A percentile compares a stretch with the other conserved stretches of the same genome.
Conservation (phyloP, 192 early-diverging fungal species). For the Coemansia sp. region DNA sequence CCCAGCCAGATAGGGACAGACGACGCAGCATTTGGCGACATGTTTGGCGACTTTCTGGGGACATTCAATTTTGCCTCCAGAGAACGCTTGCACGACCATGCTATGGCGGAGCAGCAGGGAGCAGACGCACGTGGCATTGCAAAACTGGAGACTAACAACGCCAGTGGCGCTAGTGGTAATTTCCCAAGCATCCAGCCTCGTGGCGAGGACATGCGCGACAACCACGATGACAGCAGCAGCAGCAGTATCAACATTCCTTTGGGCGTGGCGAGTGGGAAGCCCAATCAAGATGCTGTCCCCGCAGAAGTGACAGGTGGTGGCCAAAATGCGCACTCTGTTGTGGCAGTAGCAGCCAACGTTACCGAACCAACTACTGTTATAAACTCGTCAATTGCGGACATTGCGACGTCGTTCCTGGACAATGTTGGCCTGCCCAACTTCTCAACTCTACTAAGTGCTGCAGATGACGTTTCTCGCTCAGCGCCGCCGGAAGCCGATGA, state of each 20-base stretch:
- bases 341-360: slow-evolving; percentile 2
- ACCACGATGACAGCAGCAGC: neutral
- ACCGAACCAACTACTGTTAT: slow-evolving; percentile 1
- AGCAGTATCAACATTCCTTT: neutral
- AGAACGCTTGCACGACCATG: neutral
- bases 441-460: neutral
- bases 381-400: slow-evolving; percentile 30
- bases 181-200: neutral
- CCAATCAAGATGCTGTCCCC: neutral
- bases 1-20: neutral
- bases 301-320: neutral
- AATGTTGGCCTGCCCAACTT: slow-evolving; percentile 11
- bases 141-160: neutral
- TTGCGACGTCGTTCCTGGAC: slow-evolving; percentile 24
- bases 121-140: neutral
- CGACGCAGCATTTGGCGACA: slow-evolving; percentile 16
- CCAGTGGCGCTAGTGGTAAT: neutral
- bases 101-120: neutral
- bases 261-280: neutral
- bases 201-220: neutral
- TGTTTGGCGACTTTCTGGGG: slow-evolving; percentile 14
- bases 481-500: neutral
- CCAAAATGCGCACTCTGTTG: neutral
- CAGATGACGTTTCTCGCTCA: neutral
- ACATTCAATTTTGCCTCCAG: neutral